Percentiles rank a stretch among this genome's conserved stretches.
Evolutionary conservation across 2,329 filamentous ascomycete species (phyloP).

Genomic region (Aspergillus aculeatinus): DNA sequence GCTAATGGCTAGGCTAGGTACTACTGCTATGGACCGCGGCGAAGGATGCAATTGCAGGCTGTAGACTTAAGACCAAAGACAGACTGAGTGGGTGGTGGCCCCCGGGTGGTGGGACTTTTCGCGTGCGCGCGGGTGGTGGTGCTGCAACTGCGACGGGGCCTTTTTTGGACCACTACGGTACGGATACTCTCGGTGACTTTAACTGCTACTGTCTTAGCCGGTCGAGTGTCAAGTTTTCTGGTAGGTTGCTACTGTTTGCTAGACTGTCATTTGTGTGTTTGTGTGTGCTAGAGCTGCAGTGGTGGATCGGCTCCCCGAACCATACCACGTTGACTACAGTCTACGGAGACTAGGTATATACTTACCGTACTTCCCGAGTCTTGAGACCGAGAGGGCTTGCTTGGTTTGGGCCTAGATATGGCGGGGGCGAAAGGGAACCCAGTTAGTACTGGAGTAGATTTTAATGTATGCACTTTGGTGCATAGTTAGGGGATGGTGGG

Average conservation of each 20-base stretch:
- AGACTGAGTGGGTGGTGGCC: too few relatives aligned
- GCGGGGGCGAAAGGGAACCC: neutral
- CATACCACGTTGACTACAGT: neutral
- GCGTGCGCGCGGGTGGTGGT: too few relatives aligned
- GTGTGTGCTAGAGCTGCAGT: neutral
- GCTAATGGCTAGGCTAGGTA: too few relatives aligned
- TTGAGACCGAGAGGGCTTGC: constrained; percentile 1
- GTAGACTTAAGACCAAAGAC: too few relatives aligned
- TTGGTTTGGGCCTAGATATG: neutral
- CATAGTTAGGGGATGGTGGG: neutral
- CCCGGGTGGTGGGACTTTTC: neutral
- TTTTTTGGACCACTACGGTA: neutral
- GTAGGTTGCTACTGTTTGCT: too few relatives aligned
- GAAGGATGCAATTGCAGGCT: too few relatives aligned
- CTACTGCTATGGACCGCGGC: too few relatives aligned
- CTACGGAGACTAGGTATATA: too few relatives aligned
- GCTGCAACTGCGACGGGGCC: neutral
- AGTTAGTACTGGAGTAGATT: neutral
- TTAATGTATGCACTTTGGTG: neutral
- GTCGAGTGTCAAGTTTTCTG: neutral
- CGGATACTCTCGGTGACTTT: neutral
- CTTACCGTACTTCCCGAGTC: neutral
- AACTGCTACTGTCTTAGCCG: neutral
- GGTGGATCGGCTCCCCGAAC: neutral
- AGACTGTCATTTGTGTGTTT: too few relatives aligned